Evolutionary conservation across 2,329 filamentous ascomycete genomes (phyloP).

Genomic region (Diaporthe sp.): DNA sequence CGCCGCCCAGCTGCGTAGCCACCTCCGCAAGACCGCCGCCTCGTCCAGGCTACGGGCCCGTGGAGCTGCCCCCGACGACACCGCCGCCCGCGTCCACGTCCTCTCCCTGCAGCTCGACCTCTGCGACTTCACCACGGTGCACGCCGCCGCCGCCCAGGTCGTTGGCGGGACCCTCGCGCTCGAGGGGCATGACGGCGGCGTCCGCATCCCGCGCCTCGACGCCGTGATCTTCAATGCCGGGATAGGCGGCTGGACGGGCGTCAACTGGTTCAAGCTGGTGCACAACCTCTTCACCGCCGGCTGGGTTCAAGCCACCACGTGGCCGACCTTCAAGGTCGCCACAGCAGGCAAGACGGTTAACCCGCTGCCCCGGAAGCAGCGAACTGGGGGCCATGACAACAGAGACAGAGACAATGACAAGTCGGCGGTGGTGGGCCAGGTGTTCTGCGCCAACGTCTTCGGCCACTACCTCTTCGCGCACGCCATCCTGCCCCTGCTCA

Average conservation of each 20-base stretch:
- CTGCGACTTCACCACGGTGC: slow-evolving; percentile 68
- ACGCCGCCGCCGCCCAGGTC: slow-evolving; percentile 62
- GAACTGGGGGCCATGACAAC: background rate
- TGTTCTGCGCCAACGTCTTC: slow-evolving; percentile 94
- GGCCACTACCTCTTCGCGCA: slow-evolving; percentile 94
- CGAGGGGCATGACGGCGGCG: slow-evolving; percentile 55
- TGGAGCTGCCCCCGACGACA: slow-evolving; percentile 56
- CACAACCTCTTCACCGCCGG: slow-evolving; percentile 69
- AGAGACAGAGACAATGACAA: slow-evolving; percentile 45
- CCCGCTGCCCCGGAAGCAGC: slow-evolving; percentile 61
- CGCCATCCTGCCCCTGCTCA: slow-evolving; percentile 81
- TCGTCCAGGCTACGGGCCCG: slow-evolving; percentile 57
- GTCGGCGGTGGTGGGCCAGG: slow-evolving; percentile 75
- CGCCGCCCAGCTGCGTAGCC: slow-evolving; percentile 71
- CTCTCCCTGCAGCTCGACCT: slow-evolving; percentile 72
- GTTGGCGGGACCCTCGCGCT: slow-evolving; percentile 60
- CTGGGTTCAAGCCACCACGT: slow-evolving; percentile 78
- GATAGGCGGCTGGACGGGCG: slow-evolving; percentile 86
- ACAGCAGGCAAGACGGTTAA: slow-evolving; percentile 61
- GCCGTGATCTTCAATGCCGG: slow-evolving; percentile 89
- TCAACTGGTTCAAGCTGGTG: slow-evolving; percentile 76
- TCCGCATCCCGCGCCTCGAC: slow-evolving; percentile 80
- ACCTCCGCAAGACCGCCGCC: slow-evolving; percentile 68
- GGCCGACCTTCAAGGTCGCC: slow-evolving; percentile 82
- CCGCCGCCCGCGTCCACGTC: slow-evolving; percentile 68